These are phyloP conservation scores for Rhizoctonia solani DNA, from an alignment of 1,284 basidiomycete genomes.

Conservation along the genomic window DNA sequence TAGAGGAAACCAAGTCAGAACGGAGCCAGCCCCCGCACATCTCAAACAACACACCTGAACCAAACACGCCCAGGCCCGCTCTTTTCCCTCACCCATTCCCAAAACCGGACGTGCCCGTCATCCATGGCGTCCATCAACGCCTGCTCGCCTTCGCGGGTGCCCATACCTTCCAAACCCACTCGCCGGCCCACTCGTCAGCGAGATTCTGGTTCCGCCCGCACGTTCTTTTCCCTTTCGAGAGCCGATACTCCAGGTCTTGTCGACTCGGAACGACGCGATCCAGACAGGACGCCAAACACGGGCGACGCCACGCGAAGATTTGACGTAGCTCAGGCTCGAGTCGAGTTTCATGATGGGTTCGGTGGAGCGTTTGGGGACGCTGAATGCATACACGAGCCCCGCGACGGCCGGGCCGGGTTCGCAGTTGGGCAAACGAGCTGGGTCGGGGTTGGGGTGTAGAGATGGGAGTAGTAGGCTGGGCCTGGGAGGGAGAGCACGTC, in stretches of 20 bases:
- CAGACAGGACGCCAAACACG: slow-evolving; percentile 49
- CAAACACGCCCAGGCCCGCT: slow-evolving; percentile 57
- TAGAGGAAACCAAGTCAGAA: background rate
- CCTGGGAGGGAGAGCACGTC: slow-evolving; percentile 61
- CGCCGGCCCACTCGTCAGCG: slow-evolving; percentile 70
- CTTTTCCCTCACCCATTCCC: slow-evolving; percentile 66
- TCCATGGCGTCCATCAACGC: slow-evolving; percentile 58
- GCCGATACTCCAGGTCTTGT: background rate
- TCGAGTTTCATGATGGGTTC: background rate
- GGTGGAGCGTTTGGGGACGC: slow-evolving; percentile 42
- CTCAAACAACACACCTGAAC: background rate
- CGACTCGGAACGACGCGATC: slow-evolving; percentile 41
- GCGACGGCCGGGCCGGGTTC: slow-evolving; percentile 49
- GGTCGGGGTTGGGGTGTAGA: slow-evolving; percentile 42
- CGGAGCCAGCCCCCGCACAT: background rate
- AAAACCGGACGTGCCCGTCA: slow-evolving; percentile 49
- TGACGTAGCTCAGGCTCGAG: background rate
- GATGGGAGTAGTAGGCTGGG: slow-evolving; percentile 71
- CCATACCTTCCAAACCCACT: slow-evolving; percentile 77
- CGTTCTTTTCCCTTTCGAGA: background rate
- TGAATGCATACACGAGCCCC: slow-evolving; percentile 43
- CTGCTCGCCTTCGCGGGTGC: slow-evolving; percentile 66
- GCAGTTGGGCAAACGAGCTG: background rate
- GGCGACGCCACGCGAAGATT: slow-evolving; percentile 41
- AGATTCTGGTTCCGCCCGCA: slow-evolving; percentile 42